Base-by-base conservation (phyloP, 78 protist genomes). In the Dictyostelium capitatum region DNA sequence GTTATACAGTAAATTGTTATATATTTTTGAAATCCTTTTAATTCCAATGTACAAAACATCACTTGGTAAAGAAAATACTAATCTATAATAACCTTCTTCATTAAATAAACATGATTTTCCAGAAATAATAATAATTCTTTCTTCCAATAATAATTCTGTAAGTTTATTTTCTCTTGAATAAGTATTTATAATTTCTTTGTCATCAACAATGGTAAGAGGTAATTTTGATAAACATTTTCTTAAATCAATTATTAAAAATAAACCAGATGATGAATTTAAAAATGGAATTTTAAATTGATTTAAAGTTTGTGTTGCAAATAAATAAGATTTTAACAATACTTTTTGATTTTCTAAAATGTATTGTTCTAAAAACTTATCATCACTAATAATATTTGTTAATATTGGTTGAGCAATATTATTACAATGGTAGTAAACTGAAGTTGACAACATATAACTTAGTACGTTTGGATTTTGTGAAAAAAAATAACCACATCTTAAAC, bases 401-500 rank as follows among this genome's bases (percentile, higher is more conserved):
- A 25, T 43, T 7, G 95, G 74, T 80, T 90, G 95, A 15, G 48
- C 89, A 4, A 78, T n/a, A 20, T 73, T 80, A 53, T 75, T 57
- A 32, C 95, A 81, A 4, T 50, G 32, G 47, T 79, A 81, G n/a
- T 79, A 81, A 9, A 23, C 25, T 50, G 85, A 90, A 3, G 65
- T 37, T 19, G 28, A 25, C 11, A 19, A 11, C 23, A 78, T 17
- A 78, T 78, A 78, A 14, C 57, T 78, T 7, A n/a, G 15, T n/a
- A 43, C 50, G 14, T 46, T 20, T 25, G 3, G 15, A 19, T 79
- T 90, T 57, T 90, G 95, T 8, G 95, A 75, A 74, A 48, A 73
- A 20, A 80, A 17, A 74, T 81, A 80, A 48, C 95, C 95, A 15
- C 79, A 56, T 65, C 95, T 85, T 17, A 77, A 80, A 12, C 95